Evolutionary conservation across 805 yeast genomes (phyloP).

Genomic region (Candida stauntonica): DNA sequence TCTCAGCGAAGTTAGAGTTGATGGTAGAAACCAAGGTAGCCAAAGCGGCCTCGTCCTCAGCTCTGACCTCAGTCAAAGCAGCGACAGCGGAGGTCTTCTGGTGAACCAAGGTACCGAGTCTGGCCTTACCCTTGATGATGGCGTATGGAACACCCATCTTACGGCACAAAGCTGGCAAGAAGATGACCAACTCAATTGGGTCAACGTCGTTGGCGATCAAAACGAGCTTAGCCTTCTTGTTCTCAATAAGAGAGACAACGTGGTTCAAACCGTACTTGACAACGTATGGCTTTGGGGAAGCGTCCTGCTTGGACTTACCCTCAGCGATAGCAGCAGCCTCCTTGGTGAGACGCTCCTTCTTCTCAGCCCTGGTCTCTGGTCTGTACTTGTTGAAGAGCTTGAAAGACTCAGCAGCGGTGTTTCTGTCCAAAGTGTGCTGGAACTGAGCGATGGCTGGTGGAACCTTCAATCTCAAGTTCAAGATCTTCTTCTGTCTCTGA

Average conservation of each 20-base stretch:
- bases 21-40: constrained; percentile 90
- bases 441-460: constrained; percentile 98
- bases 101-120: constrained; percentile 97
- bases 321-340: constrained; percentile 99
- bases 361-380: constrained; percentile 96
- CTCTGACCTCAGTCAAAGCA: constrained; percentile 90
- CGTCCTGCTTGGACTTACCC: constrained; percentile 96
- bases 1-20: constrained; percentile 88
- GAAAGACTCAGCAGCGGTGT: constrained; percentile 96
- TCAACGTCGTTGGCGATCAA: constrained; percentile 98
- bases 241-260: constrained; percentile 94
- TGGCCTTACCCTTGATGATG: constrained; percentile 96
- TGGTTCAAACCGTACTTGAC: constrained; percentile 99
- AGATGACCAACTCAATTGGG: constrained; percentile 96
- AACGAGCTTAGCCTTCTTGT: constrained; percentile 97
- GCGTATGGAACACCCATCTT: constrained; percentile 99
- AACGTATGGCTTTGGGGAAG: constrained; percentile 92
- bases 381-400: constrained; percentile 98
- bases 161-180: constrained; percentile 98
- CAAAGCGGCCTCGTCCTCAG: constrained; percentile 93
- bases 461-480: constrained; percentile 93
- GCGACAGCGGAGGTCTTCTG: constrained; percentile 96
- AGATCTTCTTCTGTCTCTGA: constrained; percentile 98
- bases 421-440: constrained; percentile 94
- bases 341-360: constrained; percentile 98